Base-by-base conservation (phyloP, 768 basidiomycete genomes). In the Pholiota molesta region DNA sequence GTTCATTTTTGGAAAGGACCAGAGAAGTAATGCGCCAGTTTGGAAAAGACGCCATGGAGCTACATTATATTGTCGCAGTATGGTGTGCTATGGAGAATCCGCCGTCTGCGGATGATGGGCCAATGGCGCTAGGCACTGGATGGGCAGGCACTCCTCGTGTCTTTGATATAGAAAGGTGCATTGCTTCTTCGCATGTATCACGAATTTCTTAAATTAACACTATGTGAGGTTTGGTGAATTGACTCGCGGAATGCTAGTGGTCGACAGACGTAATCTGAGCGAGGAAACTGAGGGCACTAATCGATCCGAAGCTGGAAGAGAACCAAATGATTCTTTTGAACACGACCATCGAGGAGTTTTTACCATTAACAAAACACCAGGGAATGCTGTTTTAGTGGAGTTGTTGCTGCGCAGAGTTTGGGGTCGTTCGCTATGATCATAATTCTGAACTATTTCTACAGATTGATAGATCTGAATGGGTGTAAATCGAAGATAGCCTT, bases 31-130 rank as follows among this genome's bases (percentile, higher is more conserved):
- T 96, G 90, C 60, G 85, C 17, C 68, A 79, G 54, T 94, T 87
- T 62, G 94, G 94, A 9, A 87, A 89, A 62, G 94, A 96, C 70
- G 89, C 84, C 4, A 83, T 97, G 85, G 92, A 95, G 75, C 81
- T 96, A 58, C 95, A 98, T 68, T 95, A 98, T 67, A 90, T 95
- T 49, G 87, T 88, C 11, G 91, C 93, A 2, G 83, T 97, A 16
- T 97, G 94, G 92, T 94, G 89, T 72, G 91, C 93, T 1, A 85
- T 93, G 14, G 81, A 82, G 60, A 87, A 90, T 62, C 88, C 90
- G 17, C 88, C 86, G 5, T 73, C 75, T 45, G 63, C 68, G 21
- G 77, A 73, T 37, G 59, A 58, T 45, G 67, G 59, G 53, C 62
- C 61, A 14, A 57, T 73, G 66, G 51, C 62, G 33, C 59, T 79